Evolutionary conservation across 163 green algal genomes (phyloP).

Genomic region (Volvox carteri): DNA sequence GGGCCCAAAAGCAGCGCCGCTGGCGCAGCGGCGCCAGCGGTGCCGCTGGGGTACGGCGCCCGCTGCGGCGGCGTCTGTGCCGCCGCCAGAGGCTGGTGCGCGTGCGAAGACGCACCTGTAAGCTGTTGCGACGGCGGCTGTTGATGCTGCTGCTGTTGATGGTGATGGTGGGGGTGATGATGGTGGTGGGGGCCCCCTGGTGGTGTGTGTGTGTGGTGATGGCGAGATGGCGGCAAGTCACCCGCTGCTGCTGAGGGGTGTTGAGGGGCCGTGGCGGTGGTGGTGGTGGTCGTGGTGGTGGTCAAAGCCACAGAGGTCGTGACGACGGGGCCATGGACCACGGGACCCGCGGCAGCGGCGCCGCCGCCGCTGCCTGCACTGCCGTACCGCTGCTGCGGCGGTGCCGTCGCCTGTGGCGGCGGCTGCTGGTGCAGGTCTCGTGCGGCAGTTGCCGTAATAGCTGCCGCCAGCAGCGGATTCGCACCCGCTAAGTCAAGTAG

Average conservation of each 20-base stretch:
- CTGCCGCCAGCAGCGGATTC: not conserved
- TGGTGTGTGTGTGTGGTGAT: not conserved
- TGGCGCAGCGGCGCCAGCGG: not conserved
- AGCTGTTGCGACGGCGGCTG: no score
- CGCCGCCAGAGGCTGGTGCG: no score
- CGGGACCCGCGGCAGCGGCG: not conserved
- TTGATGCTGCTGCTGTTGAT: not conserved
- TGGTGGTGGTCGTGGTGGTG: not conserved
- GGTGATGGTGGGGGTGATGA: not conserved
- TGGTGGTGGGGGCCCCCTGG: not conserved
- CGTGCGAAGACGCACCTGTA: no score
- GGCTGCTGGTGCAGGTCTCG: not conserved
- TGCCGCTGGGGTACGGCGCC: not conserved
- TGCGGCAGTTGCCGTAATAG: not conserved
- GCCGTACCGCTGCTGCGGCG: not conserved
- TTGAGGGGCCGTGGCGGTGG: not conserved
- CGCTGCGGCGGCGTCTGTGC: not conserved
- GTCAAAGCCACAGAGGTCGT: not conserved
- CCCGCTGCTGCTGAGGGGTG: no score
- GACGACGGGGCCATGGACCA: not conserved
- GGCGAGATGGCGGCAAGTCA: not conserved
- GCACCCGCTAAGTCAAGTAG: not conserved
- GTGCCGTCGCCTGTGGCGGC: not conserved
- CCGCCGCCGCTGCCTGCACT: not conserved
- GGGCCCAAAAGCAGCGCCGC: not conserved